Conservation (phyloP, 179 eudicot genomes). For the Silene coronaria region DNA sequence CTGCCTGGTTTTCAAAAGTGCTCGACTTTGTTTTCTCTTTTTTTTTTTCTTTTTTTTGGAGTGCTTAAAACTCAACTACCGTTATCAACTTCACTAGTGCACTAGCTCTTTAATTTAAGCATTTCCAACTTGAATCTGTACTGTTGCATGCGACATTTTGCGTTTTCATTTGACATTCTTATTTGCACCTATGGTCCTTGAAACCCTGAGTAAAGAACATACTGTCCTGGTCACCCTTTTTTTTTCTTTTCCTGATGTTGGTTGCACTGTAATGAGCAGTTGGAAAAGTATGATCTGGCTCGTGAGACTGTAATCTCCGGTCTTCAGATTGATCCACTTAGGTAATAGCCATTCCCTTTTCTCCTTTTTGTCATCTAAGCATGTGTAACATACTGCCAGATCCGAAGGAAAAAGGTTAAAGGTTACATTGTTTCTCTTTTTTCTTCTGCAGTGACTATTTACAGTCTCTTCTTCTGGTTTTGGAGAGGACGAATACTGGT, state of each 20-base stretch:
- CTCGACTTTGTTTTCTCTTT: too few species aligned
- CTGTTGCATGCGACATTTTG: not conserved
- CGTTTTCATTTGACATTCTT: not conserved
- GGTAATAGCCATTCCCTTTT: constrained; percentile 39
- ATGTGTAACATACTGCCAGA: constrained; percentile 11
- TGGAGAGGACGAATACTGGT: constrained; percentile 44
- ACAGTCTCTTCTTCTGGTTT: constrained; percentile 45
- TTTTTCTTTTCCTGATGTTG: constrained; percentile 17
- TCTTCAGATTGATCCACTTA: constrained; percentile 78
- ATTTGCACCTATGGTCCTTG: constrained; percentile 10
- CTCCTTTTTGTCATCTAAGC: constrained; percentile 7
- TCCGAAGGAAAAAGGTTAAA: not conserved
- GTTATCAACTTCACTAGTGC: not conserved
- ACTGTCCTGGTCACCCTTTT: not conserved
- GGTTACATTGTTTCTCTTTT: constrained; percentile 12
- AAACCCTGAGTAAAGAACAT: not conserved
- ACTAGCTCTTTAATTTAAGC: not conserved
- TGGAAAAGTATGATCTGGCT: constrained; percentile 75
- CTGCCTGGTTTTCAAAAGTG: not conserved
- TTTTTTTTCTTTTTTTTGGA: not conserved
- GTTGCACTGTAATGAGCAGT: constrained; percentile 45
- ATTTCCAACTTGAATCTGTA: not conserved
- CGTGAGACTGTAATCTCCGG: constrained; percentile 64
- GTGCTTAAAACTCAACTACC: not conserved
- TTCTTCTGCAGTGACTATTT: constrained; percentile 36